Conservation (phyloP, 441 rosid genomes). For the Pelargonium cotyledonis region DNA sequence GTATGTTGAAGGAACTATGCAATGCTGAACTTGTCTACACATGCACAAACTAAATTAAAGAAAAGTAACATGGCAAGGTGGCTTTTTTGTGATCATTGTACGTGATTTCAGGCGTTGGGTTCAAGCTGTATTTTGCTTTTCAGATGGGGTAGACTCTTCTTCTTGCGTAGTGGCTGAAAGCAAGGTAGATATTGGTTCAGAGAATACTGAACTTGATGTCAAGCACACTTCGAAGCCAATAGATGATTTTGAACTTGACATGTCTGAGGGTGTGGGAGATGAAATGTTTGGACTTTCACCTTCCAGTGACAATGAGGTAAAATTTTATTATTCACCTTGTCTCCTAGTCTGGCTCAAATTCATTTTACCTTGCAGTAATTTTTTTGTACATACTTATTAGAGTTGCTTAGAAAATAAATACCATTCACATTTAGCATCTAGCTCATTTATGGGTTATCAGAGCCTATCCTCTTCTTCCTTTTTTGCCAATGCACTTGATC, state of each 20-base stretch:
- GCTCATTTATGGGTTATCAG: not conserved
- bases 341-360: not conserved
- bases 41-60: not conserved
- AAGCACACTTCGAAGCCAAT: conserved; percentile 21
- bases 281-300: conserved; percentile 71
- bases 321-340: conserved; percentile 9
- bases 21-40: not conserved
- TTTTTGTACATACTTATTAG: not conserved
- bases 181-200: conserved; percentile 28
- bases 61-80: not conserved
- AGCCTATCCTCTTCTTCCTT: not conserved
- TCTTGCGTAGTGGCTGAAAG: conserved; percentile 19
- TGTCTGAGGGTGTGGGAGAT: conserved; percentile 68
- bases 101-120: conserved; percentile 69
- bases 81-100: conserved; percentile 7
- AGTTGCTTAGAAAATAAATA: not conserved
- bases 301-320: conserved; percentile 53
- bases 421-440: not conserved
- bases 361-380: not conserved
- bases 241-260: conserved; percentile 47
- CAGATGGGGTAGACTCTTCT: conserved; percentile 25
- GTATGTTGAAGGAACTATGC: not conserved
- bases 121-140: conserved; percentile 66
- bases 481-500: not conserved
- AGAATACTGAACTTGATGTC: conserved; percentile 17